Evolutionary conservation across 768 basidiomycete genomes (phyloP), one percentile per base, ranked within the genome.

Genomic region (Ephemerocybe angulata): DNA sequence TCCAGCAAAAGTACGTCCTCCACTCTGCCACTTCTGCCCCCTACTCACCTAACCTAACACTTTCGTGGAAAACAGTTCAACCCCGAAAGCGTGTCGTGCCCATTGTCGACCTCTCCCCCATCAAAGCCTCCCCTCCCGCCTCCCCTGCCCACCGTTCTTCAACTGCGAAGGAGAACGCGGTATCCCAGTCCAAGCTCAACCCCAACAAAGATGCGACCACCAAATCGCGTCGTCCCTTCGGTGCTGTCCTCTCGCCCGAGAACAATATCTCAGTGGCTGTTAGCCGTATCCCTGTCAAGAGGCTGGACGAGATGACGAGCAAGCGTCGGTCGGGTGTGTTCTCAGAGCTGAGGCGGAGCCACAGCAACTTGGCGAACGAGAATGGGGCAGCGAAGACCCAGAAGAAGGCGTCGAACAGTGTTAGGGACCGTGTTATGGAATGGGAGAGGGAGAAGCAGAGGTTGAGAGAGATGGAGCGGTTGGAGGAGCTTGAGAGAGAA

Each of bases 361-460:
- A 24, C 44, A 53, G 53, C 53, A 56, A 33, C 43, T 42, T 58
- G 21, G 54, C 54, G 58, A 53, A 57, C 35, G 50, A 38, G 35
- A 61, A 58, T 28, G 62, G 60, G 33, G n/a, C n/a, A n/a, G 50
- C 55, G 40, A 58, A 35, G 46, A 51, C 60, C 19, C 65, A 63
- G 56, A 66, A 60, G 10, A 74, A 74, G 44, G 75, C 71, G 55
- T 77, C 76, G 50, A 80, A 79, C 42, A 73, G 69, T 52, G 79
- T 79, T 17, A 78, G 77, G 54, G 81, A 87, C 55, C 76, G 88
- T 11, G 84, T 90, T 60, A 76, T 76, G 59, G 88, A 89, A 60
- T 90, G 88, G 87, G 87, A 90, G 64, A 73, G 83, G 38, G 87
- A 89, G 67, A 78, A 80, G 31, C 78, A 84, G 67, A 73, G 86